Conservation (phyloP, 2,329 filamentous ascomycete species). For the Hortaea sp. region DNA sequence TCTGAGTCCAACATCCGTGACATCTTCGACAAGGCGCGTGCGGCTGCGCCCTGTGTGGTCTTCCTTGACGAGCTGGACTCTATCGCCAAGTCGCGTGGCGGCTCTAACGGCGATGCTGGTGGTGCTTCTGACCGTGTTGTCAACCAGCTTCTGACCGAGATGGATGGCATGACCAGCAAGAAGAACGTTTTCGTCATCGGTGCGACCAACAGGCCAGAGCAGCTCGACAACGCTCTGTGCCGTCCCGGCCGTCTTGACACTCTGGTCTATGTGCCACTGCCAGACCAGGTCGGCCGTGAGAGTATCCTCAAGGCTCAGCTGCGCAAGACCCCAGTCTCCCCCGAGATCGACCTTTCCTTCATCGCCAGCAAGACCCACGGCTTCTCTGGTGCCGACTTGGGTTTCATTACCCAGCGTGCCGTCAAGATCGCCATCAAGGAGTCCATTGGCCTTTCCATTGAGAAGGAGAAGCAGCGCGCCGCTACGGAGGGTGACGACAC, state of each 20-base stretch:
- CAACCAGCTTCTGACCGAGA: constrained; percentile 98
- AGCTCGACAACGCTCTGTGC: constrained; percentile 95
- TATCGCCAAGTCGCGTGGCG: constrained; percentile 98
- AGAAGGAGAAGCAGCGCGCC: constrained; percentile 74
- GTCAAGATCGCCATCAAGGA: constrained; percentile 99
- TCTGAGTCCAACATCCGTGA: constrained; percentile 99
- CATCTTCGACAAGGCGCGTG: constrained; percentile 99
- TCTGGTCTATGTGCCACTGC: constrained; percentile 93
- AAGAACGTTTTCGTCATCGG: constrained; percentile 99
- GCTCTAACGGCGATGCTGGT: constrained; percentile 88
- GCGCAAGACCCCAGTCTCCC: constrained; percentile 88
- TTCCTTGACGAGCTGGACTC: constrained; percentile 98
- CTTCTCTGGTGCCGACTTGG: constrained; percentile 98
- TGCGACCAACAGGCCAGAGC: constrained; percentile 96
- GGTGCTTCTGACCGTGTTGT: constrained; percentile 99
- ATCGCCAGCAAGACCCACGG: constrained; percentile 97
- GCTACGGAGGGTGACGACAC: constrained; percentile 46
- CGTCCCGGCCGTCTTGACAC: constrained; percentile 98
- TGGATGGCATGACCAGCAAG: constrained; percentile 99
- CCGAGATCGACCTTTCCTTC: constrained; percentile 78
- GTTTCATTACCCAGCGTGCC: constrained; percentile 96
- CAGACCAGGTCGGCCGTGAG: constrained; percentile 80
- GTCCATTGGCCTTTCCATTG: constrained; percentile 79
- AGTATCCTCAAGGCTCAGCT: constrained; percentile 92
- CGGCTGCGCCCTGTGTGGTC: constrained; percentile 93